Evolutionary conservation across 305 asterid species (phyloP).

Genomic region (Fraxinus angustifolia): DNA sequence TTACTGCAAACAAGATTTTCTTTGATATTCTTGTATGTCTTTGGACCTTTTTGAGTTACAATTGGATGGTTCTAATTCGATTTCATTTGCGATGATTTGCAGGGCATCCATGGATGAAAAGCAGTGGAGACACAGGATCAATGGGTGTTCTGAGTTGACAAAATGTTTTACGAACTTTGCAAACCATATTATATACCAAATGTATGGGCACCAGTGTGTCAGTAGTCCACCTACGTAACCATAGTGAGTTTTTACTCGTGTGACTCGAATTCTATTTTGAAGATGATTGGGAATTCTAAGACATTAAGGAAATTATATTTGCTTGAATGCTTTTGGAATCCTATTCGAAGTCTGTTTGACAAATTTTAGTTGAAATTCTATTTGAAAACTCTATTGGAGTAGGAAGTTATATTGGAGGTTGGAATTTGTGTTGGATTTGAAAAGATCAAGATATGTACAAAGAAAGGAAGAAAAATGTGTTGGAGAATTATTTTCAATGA

Average conservation of each 20-base stretch:
- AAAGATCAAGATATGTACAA: no score
- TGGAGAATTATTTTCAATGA: no score
- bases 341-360: no score
- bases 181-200: not conserved
- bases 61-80: not conserved
- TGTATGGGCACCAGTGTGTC: constrained; percentile 19
- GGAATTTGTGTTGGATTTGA: no score
- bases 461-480: no score
- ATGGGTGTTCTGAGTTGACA: constrained; percentile 24
- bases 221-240: constrained; percentile 17
- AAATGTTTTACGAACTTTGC: not conserved
- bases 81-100: not conserved
- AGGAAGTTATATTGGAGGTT: no score
- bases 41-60: not conserved
- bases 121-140: constrained; percentile 30
- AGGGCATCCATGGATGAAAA: constrained; percentile 79
- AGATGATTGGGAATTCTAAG: no score
- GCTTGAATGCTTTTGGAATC: no score
- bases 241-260: not conserved
- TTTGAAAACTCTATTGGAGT: no score
- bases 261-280: no score
- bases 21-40: not conserved
- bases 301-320: no score
- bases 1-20: not conserved
- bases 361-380: no score